Evolutionary conservation across 108 stramenopile genomes (phyloP).

Genomic region (Nitzschia inconspicua): DNA sequence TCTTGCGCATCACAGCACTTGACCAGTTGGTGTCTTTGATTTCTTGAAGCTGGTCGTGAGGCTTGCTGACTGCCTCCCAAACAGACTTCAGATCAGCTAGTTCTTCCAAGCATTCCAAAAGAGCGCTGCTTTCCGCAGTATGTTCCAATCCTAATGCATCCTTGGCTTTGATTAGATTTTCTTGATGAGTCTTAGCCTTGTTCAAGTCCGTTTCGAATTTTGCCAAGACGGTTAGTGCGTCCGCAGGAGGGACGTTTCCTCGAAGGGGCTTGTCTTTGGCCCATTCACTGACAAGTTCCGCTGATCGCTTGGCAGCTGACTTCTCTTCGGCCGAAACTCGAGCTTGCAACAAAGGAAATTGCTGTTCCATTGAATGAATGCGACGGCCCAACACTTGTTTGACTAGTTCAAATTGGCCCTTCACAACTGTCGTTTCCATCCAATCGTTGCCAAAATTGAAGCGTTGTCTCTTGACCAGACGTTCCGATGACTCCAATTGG

Average conservation of each 20-base stretch:
- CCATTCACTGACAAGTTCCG: constrained; percentile 77
- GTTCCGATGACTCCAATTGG: constrained; percentile 74
- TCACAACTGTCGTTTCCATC: constrained; percentile 81
- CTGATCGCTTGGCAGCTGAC: constrained; percentile 63
- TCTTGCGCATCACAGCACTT: constrained; percentile 76
- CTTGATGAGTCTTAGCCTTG: constrained; percentile 71
- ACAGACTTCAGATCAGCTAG: constrained; percentile 86
- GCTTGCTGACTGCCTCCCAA: constrained; percentile 81
- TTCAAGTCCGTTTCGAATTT: constrained; percentile 79
- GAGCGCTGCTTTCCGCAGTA: constrained; percentile 45
- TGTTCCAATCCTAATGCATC: constrained; percentile 85
- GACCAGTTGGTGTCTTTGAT: constrained; percentile 89
- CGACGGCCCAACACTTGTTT: constrained; percentile 85
- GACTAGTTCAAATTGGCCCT: constrained; percentile 83
- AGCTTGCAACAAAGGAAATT: constrained; percentile 88
- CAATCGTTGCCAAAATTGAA: constrained; percentile 86
- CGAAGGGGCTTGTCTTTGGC: constrained; percentile 85
- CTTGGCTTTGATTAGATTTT: constrained; percentile 78
- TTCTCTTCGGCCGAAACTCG: constrained; percentile 91
- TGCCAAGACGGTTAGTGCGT: constrained; percentile 84
- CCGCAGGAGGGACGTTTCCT: constrained; percentile 68
- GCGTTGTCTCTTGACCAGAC: constrained; percentile 84
- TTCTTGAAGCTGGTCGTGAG: constrained; percentile 54
- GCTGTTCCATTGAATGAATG: constrained; percentile 86
- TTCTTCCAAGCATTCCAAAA: constrained; percentile 69